These are phyloP conservation scores for Arthrobotrys iridis DNA, from an alignment of 2,329 filamentous ascomycete species.

Conservation along the genomic window DNA sequence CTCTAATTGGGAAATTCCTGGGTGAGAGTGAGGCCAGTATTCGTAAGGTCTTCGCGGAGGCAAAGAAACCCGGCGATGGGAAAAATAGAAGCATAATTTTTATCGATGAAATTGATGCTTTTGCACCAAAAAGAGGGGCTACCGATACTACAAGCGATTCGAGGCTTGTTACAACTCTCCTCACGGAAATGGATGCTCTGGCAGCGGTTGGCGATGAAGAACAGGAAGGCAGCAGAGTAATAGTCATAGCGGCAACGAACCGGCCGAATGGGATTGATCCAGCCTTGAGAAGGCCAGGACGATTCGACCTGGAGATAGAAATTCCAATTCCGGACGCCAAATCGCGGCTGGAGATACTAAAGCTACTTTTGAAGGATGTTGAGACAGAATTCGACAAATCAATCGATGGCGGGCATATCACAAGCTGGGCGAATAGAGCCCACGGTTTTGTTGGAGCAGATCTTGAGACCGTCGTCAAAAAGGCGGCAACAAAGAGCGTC, in stretches of 20 bases:
- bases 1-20: slow-evolving; percentile 58
- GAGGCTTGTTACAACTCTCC: slow-evolving; percentile 56
- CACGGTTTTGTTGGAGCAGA: slow-evolving; percentile 59
- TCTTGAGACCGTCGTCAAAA: slow-evolving; percentile 56
- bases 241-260: slow-evolving; percentile 58
- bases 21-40: slow-evolving; percentile 58
- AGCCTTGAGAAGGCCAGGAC: slow-evolving; percentile 56
- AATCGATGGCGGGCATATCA: slow-evolving; percentile 53
- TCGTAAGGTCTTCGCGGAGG: slow-evolving; percentile 57
- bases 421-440: slow-evolving; percentile 55
- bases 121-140: slow-evolving; percentile 56
- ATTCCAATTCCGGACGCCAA: slow-evolving; percentile 57
- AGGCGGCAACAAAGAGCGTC: slow-evolving; percentile 48
- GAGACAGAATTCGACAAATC: slow-evolving; percentile 51
- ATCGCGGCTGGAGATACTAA: slow-evolving; percentile 57
- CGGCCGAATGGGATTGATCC: slow-evolving; percentile 57
- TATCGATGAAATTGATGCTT: slow-evolving; percentile 58
- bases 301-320: slow-evolving; percentile 58
- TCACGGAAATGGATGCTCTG: slow-evolving; percentile 57
- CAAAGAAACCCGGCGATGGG: slow-evolving; percentile 48
- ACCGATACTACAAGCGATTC: slow-evolving; percentile 57
- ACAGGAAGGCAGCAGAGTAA: slow-evolving; percentile 50
- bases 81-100: slow-evolving; percentile 58
- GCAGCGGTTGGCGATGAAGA: slow-evolving; percentile 53
- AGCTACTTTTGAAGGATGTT: slow-evolving; percentile 55